Conservation (phyloP, 2,329 filamentous ascomycete genomes). For the Cladorrhinum sp. region DNA sequence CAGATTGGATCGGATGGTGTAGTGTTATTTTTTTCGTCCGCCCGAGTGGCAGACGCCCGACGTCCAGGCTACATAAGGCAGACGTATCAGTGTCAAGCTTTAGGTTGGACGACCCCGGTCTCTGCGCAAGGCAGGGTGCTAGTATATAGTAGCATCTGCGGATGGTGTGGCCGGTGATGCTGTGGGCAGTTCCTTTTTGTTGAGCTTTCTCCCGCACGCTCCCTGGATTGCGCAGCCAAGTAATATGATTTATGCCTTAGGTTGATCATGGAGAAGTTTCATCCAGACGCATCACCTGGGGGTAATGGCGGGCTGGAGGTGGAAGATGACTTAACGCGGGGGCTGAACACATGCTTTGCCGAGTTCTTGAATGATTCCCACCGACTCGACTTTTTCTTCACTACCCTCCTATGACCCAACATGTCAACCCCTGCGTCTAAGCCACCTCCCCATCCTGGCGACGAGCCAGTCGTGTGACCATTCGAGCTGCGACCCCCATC, state of each 20-base stretch:
- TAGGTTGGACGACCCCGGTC: too few relatives aligned
- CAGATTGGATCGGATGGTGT: neutral
- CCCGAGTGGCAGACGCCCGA: neutral
- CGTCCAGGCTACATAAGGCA: too few relatives aligned
- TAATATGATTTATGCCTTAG: neutral
- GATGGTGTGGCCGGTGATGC: too few relatives aligned
- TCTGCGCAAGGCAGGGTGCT: too few relatives aligned
- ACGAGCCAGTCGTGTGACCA: conserved; percentile 35
- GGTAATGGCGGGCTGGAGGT: conserved; percentile 33
- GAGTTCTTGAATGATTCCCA: conserved; percentile 59
- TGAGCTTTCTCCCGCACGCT: too few relatives aligned
- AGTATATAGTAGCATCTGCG: too few relatives aligned
- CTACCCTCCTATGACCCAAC: conserved; percentile 42
- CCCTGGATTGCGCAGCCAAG: neutral
- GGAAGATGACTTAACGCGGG: conserved; percentile 39
- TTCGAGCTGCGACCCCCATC: conserved; percentile 38
- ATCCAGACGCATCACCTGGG: neutral
- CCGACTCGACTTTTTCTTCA: conserved; percentile 62
- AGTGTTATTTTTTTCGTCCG: neutral
- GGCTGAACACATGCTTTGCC: conserved; percentile 29
- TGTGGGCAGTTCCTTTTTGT: too few relatives aligned
- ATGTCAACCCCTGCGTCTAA: neutral
- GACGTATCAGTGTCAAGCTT: too few relatives aligned
- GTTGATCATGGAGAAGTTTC: neutral
- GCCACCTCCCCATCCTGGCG: neutral